Conservation (phyloP, 371 early-diverging fungal species). For the Rhizopus arrhizus region DNA sequence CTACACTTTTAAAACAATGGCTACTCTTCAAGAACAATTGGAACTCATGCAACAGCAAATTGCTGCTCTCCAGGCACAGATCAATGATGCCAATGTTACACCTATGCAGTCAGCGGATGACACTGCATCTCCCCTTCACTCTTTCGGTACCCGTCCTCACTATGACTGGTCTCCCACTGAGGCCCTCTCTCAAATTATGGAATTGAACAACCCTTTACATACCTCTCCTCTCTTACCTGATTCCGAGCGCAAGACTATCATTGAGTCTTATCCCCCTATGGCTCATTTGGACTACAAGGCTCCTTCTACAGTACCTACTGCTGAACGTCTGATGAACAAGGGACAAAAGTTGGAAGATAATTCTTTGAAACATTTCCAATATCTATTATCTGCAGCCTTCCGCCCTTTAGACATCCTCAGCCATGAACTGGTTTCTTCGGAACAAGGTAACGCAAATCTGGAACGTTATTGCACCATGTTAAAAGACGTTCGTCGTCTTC, state of each 20-base stretch:
- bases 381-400: constrained; percentile 5
- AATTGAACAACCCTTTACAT: not conserved
- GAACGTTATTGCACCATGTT: constrained; percentile 11
- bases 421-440: constrained; percentile 4
- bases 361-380: constrained; percentile 14
- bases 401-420: constrained; percentile 16
- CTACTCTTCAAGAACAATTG: not conserved
- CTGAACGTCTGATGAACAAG: constrained; percentile 12
- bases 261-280: constrained; percentile 19
- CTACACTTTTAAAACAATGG: not conserved
- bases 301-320: constrained; percentile 17
- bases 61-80: not conserved
- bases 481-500: constrained; percentile 9
- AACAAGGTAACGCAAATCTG: not conserved
- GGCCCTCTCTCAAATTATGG: not conserved
- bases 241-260: constrained; percentile 18
- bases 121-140: constrained; percentile 8
- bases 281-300: constrained; percentile 12
- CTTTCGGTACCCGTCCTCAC: constrained; percentile 10
- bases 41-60: not conserved
- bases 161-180: constrained; percentile 20
- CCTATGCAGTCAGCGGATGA: constrained; percentile 6
- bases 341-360: constrained; percentile 16
- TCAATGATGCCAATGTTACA: not conserved
- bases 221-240: not conserved